A percentile compares a stretch with the other conserved stretches of the same genome.
Evolutionary conservation across 805 yeast genomes (phyloP).

Genomic region (Barnettozyma wickerhamii): DNA sequence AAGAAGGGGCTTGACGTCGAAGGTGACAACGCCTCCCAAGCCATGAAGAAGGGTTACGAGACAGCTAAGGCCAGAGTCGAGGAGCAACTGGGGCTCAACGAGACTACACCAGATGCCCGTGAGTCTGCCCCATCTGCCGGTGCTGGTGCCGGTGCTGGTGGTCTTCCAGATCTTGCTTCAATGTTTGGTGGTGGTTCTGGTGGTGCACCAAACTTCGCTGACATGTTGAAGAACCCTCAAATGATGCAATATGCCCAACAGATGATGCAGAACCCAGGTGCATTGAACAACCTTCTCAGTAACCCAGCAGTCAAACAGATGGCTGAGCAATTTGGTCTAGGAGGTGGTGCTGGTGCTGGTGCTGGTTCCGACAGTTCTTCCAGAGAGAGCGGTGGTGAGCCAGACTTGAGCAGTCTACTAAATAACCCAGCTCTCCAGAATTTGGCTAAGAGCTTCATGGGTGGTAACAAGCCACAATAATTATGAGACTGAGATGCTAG

Average conservation of each 20-base stretch:
- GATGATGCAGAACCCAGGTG: slow-evolving; percentile 82
- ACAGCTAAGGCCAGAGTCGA: slow-evolving; percentile 87
- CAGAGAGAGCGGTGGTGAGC: slow-evolving; percentile 28
- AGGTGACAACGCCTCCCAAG: slow-evolving; percentile 79
- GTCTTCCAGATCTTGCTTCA: slow-evolving; percentile 47
- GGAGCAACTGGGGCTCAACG: slow-evolving; percentile 53
- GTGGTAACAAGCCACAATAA: slow-evolving; percentile 18
- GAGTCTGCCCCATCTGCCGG: slow-evolving; percentile 26
- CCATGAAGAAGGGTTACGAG: slow-evolving; percentile 90
- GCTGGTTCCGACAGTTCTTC: slow-evolving; percentile 20
- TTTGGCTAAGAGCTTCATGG: slow-evolving; percentile 66
- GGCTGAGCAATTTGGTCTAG: slow-evolving; percentile 75
- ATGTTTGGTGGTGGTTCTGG: slow-evolving; percentile 70
- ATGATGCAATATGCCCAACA: slow-evolving; percentile 84
- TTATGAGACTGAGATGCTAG: neutral
- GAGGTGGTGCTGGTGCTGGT: slow-evolving; percentile 40
- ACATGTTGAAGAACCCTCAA: slow-evolving; percentile 86
- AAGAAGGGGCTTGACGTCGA: slow-evolving; percentile 82
- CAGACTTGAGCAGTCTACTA: slow-evolving; percentile 67
- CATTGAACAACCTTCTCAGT: slow-evolving; percentile 67
- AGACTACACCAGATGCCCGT: slow-evolving; percentile 14
- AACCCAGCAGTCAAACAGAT: slow-evolving; percentile 79
- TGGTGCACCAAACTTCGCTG: slow-evolving; percentile 64
- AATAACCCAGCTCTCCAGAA: slow-evolving; percentile 74
- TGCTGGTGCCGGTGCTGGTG: slow-evolving; percentile 50